phyloP scores from a whole-genome alignment of 1,284 basidiomycete genomes.

The Ceratobasidium sp. region DNA sequence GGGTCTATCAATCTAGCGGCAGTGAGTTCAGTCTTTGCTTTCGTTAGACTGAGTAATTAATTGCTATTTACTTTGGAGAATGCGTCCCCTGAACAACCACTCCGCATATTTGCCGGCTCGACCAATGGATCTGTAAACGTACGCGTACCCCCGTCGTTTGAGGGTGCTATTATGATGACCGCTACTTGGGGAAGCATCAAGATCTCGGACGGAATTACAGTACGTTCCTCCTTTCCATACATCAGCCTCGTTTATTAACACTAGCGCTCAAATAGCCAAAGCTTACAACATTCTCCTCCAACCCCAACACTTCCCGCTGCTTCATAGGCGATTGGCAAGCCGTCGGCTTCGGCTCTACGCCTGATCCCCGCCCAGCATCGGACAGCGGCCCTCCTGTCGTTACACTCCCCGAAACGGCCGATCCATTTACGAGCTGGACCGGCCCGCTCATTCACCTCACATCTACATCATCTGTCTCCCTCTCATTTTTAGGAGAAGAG shows the following conservation, averaged over 20 bases:
- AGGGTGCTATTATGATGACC: slow-evolving; percentile 20
- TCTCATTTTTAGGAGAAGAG: slow-evolving; percentile 25
- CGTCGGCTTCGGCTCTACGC: background rate
- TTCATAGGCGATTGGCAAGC: slow-evolving; percentile 36
- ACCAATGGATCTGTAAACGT: slow-evolving; percentile 7
- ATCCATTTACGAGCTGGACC: slow-evolving; percentile 19
- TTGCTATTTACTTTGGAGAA: background rate
- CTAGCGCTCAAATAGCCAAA: background rate
- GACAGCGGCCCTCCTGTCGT: slow-evolving; percentile 6
- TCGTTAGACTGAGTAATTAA: background rate
- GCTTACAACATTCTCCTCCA: slow-evolving; percentile 29
- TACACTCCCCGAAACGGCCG: background rate
- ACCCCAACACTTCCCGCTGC: slow-evolving; percentile 14
- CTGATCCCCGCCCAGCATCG: background rate
- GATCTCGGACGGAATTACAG: slow-evolving; percentile 14
- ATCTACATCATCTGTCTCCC: background rate
- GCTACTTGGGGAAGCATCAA: slow-evolving; percentile 14
- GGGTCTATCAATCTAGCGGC: slow-evolving; percentile 8
- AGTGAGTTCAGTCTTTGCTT: background rate
- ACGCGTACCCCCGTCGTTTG: slow-evolving; percentile 12
- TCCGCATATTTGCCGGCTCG: slow-evolving; percentile 9
- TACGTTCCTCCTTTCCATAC: background rate
- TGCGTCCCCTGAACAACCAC: slow-evolving; percentile 5
- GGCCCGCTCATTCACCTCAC: slow-evolving; percentile 16
- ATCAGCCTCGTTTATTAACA: no score